Evolutionary conservation across 1,139 yeast genomes (phyloP), one percentile per base, ranked within the genome.

Genomic region (Geotrichum aggregatum): DNA sequence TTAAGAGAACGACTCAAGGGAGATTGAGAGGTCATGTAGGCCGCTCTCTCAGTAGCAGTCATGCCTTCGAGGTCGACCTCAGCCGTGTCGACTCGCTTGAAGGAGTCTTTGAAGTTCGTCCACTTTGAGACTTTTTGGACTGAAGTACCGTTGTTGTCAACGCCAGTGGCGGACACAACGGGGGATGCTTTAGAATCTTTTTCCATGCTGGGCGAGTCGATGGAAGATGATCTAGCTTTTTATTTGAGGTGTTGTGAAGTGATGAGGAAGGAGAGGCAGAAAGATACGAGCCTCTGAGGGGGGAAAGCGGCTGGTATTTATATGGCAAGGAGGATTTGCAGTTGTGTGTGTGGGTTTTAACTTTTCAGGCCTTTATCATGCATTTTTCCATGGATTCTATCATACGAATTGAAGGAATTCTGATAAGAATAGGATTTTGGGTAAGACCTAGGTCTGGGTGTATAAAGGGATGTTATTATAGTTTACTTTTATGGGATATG

Each of bases 51-150:
- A 41, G 56, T 33, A 47, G 80, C 87, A 1, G 83, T 69, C 61
- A 85, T 69, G 64, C 76, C 77, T 5, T 65, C 46, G 42, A 87
- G 86, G 65, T 85, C 92, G 41, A 83, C 59, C n/a, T 82, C 87
- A 28, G 69, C 72, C 45, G 71, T 73, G 50, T 80, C 80, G 50
- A 74, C 79, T 56, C 79, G 71, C 65, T 73, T 80, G 71, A 83
- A 83, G 6, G 83, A 75, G 61, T 83, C 85, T 14, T 65, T 65
- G 57, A 80, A 75, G 47, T 69, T 66, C 43, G 69, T 69, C 72
- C 74, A 79, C 54, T 47, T 60, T 28, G 41, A 36, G 31, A 49
- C 54, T 13, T 54, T 26, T 24, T 46, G 26, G 16, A 24, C 43
- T 11, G 48, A 16, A 13, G 38, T 42, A 16, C 18, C 46, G 10